phyloP scores from a whole-genome alignment of 352 stramenopile genomes.

The Phytopythium litorale region DNA sequence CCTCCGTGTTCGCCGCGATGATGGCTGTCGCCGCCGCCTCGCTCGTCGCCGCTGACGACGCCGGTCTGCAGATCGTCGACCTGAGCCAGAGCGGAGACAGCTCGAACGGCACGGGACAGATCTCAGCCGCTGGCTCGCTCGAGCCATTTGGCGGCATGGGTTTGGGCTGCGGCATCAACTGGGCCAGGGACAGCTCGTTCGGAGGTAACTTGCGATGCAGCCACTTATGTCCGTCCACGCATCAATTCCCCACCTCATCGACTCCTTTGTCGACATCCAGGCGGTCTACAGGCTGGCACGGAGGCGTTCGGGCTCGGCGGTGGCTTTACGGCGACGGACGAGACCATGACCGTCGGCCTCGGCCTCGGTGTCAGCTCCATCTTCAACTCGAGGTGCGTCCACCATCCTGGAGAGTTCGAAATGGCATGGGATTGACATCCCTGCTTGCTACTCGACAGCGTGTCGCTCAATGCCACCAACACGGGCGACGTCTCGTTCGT shows the following conservation, averaged over 20 bases:
- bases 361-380: slow-evolving; percentile 6
- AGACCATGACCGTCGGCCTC: slow-evolving; percentile 3
- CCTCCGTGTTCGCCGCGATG: neutral
- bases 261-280: neutral
- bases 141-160: slow-evolving; percentile 8
- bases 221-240: neutral
- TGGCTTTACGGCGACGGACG: slow-evolving; percentile 7
- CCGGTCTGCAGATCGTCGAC: slow-evolving; percentile 5
- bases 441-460: neutral
- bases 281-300: slow-evolving; percentile 5
- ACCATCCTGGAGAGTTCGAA: neutral
- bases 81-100: slow-evolving; percentile 2
- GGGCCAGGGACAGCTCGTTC: slow-evolving; percentile 4
- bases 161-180: slow-evolving; percentile 12
- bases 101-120: neutral
- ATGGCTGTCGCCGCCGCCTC: neutral
- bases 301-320: slow-evolving; percentile 5
- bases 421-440: neutral
- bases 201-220: neutral
- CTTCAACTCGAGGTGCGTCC: slow-evolving; percentile 6
- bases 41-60: neutral
- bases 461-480: neutral
- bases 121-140: slow-evolving; percentile 6
- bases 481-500: slow-evolving; percentile 1
- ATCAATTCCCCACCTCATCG: neutral